Conservation (phyloP, 2,329 filamentous ascomycete genomes). For the Fusarium ramigenum region DNA sequence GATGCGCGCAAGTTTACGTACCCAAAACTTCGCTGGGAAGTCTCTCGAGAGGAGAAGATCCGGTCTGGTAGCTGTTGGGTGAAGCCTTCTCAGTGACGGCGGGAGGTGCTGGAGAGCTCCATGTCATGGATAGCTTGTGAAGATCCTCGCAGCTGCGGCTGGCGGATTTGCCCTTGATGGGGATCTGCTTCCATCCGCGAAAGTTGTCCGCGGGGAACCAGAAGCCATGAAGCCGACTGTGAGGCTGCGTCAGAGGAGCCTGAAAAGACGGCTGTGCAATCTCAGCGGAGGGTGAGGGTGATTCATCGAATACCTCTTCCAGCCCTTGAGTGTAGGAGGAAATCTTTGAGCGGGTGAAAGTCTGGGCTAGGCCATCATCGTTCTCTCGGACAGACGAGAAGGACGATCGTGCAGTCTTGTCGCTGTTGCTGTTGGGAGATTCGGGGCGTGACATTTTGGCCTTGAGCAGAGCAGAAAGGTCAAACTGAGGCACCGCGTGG, state of each 20-base stretch:
- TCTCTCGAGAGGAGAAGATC: conserved; percentile 69
- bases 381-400: conserved; percentile 71
- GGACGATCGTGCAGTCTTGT: conserved; percentile 60
- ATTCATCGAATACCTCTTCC: conserved; percentile 63
- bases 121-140: conserved; percentile 63
- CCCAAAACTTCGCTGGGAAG: conserved; percentile 77
- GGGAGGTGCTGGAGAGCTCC: conserved; percentile 55
- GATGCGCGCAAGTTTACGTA: conserved; percentile 54
- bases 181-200: conserved; percentile 70
- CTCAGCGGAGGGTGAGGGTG: conserved; percentile 53
- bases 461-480: conserved; percentile 48
- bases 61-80: conserved; percentile 49
- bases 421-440: conserved; percentile 48
- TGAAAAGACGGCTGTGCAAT: conserved; percentile 58
- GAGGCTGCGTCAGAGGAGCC: conserved; percentile 63
- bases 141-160: conserved; percentile 71
- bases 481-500: conserved; percentile 50
- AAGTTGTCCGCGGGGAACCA: conserved; percentile 68
- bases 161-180: conserved; percentile 65
- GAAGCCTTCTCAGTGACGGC: conserved; percentile 42
- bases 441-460: conserved; percentile 51
- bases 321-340: conserved; percentile 63
- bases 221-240: conserved; percentile 66
- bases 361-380: conserved; percentile 67
- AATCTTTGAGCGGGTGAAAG: conserved; percentile 70